Percentiles rank a stretch among this genome's conserved stretches.
phyloP scores from a whole-genome alignment of 148 eudicot genomes.

The Rhododendron molle region DNA sequence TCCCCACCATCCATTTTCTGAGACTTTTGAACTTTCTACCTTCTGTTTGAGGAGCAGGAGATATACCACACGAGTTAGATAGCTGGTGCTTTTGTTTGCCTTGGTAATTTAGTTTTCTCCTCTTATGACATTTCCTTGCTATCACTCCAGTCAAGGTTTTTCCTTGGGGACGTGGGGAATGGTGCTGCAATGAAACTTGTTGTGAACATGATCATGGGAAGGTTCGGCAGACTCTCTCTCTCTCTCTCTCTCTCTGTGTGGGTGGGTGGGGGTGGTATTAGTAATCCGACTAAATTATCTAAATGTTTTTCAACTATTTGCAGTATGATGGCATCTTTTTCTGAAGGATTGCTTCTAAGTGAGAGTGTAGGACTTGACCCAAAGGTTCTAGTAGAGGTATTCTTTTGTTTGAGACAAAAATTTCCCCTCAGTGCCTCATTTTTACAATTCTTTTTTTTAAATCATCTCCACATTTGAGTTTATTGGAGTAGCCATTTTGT shows the following conservation, averaged over 20 bases:
- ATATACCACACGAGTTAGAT: background rate
- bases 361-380: constrained; percentile 94
- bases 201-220: constrained; percentile 99
- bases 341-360: constrained; percentile 83
- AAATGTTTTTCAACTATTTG: constrained; percentile 8
- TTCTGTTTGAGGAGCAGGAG: background rate
- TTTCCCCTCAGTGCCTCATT: background rate
- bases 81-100: constrained; percentile 2
- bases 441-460: background rate
- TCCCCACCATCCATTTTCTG: background rate
- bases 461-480: background rate
- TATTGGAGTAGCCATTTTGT: background rate
- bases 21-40: background rate
- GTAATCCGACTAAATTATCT: background rate
- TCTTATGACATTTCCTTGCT: constrained; percentile 8
- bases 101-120: background rate
- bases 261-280: background rate
- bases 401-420: background rate
- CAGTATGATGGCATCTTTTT: constrained; percentile 98
- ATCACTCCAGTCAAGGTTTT: constrained; percentile 67
- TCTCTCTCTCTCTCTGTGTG: too few species aligned
- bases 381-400: constrained; percentile 81
- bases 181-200: constrained; percentile 99
- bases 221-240: constrained; percentile 46
- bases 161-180: constrained; percentile 94